Evolutionary conservation across 2,329 filamentous ascomycete species (phyloP), one percentile per base, ranked within the genome.

Genomic region (Venturiaceae sp.): DNA sequence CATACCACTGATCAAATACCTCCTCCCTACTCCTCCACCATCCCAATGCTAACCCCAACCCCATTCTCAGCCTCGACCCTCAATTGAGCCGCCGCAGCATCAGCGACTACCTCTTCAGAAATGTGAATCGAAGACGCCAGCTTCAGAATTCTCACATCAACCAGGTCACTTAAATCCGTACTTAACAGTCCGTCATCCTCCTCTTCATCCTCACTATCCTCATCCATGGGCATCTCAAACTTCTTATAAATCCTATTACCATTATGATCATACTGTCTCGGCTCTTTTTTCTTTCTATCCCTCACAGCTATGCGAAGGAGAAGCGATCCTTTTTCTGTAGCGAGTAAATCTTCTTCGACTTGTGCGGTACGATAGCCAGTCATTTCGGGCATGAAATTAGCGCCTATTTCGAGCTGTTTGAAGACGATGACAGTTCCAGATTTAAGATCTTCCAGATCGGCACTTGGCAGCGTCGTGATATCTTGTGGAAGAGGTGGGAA

Each of bases 161-260:
- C 79, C 67, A 94, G 76, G 23, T 89, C 84, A 2, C 69, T 68
- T 71, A 87, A 86, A 0, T 70, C 65, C 32, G 91, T 60, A 6
- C 77, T 77, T n/a, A 84, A 79, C 53, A 80, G 75, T 1, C 87
- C 87, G 61, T 85, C 79, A 58, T 86, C 80, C 55, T 76, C 73
- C 7, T 64, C 66, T 8, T 65, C 63, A 2, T 71, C 72, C 3
- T 23, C 46, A 19, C 5, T 52, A 2, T 33, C 55, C 11, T 47
- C 77, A 1, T 72, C 74, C 7, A 68, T 67, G 11, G 82, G 81
- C 64, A 84, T 84, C 65, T 95, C 90, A 63, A 95, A 94, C 60
- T 85, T 88, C 62, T 81, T 84, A 64, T 92, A 95, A 9, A 90
- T 72, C 9, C 90, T 80, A 61, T 87, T 77, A 0, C 90, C 90